Evolutionary conservation across 345 rosid genomes (phyloP).

Genomic region (Eucalyptus viminalis): DNA sequence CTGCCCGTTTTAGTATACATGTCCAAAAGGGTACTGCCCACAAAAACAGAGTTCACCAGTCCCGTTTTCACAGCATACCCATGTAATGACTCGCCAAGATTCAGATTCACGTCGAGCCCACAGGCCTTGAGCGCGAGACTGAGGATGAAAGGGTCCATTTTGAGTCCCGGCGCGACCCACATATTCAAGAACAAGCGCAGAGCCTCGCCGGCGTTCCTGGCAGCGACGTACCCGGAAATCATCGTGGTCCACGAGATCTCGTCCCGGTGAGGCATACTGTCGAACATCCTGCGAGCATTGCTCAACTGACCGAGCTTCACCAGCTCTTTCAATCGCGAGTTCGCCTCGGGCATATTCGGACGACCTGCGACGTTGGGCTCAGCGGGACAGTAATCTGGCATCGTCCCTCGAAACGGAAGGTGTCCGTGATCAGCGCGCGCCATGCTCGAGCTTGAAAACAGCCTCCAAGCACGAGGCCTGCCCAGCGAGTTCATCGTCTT

Average conservation of each 20-base stretch:
- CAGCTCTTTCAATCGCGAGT: constrained; percentile 19
- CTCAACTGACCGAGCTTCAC: constrained; percentile 17
- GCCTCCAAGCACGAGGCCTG: not conserved
- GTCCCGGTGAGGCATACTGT: constrained; percentile 56
- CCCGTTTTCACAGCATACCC: constrained; percentile 44
- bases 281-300: constrained; percentile 64
- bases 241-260: constrained; percentile 67
- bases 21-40: constrained; percentile 58
- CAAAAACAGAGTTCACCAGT: constrained; percentile 53
- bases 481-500: not conserved
- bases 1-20: constrained; percentile 55
- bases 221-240: constrained; percentile 56
- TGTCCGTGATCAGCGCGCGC: not conserved
- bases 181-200: constrained; percentile 48
- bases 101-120: constrained; percentile 22
- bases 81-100: constrained; percentile 57
- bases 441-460: not conserved
- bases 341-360: not conserved
- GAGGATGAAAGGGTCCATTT: constrained; percentile 50
- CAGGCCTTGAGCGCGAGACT: constrained; percentile 76
- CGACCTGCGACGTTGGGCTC: not conserved
- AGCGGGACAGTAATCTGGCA: not conserved
- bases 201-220: constrained; percentile 32
- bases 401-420: not conserved
- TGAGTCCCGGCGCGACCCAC: constrained; percentile 45